phyloP scores from a whole-genome alignment of 2,329 filamentous ascomycete genomes.

The Diplodia scrobiculata region DNA sequence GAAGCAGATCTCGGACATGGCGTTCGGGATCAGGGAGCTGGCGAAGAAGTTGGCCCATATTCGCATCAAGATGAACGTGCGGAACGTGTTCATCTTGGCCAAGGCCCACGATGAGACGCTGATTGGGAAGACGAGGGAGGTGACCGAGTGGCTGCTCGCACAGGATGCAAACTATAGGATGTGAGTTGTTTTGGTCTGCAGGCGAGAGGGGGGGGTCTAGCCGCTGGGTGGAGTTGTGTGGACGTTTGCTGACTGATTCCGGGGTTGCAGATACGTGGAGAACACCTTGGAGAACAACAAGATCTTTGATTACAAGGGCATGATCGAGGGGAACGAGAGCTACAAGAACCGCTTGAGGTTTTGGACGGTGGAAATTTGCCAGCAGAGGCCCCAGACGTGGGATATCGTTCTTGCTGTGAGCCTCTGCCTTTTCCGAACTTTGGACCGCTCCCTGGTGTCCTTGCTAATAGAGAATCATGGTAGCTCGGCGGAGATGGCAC shows the following conservation, averaged over 20 bases:
- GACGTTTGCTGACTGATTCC: not conserved
- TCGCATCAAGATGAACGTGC: constrained; percentile 77
- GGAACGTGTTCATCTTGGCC: constrained; percentile 81
- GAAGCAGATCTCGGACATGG: constrained; percentile 94
- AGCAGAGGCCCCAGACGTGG: constrained; percentile 77
- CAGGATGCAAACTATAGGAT: constrained; percentile 73
- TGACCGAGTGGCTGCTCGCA: constrained; percentile 78
- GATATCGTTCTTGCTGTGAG: constrained; percentile 82
- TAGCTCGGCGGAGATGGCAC: constrained; percentile 90
- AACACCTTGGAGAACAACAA: constrained; percentile 70
- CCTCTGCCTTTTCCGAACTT: not conserved
- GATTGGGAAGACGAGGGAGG: constrained; percentile 72
- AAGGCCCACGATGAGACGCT: constrained; percentile 87
- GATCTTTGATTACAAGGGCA: constrained; percentile 70
- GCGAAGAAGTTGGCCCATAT: constrained; percentile 83
- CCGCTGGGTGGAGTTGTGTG: not conserved
- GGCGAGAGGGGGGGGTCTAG: no score
- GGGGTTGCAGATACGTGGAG: constrained; percentile 63
- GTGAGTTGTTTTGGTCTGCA: constrained; percentile 47
- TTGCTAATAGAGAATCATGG: not conserved
- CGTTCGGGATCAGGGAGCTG: constrained; percentile 88
- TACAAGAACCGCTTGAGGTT: constrained; percentile 67
- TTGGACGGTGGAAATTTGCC: constrained; percentile 81
- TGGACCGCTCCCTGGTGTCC: not conserved
- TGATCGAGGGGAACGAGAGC: constrained; percentile 64